Evolutionary conservation across 768 basidiomycete genomes (phyloP).

Genomic region (Boletus rubescentipes): DNA sequence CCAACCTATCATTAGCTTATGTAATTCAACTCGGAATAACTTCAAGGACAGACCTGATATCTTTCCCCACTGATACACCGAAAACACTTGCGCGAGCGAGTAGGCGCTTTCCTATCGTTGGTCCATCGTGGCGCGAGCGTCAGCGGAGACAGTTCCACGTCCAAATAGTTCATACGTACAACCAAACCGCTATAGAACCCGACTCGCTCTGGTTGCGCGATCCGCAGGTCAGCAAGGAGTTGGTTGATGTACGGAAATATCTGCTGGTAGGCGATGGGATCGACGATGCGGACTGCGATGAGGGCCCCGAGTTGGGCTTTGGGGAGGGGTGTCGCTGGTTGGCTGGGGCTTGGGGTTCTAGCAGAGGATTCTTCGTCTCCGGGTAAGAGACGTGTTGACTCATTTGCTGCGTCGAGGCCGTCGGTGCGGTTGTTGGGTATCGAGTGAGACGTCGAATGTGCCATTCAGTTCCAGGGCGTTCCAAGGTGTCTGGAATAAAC

Average conservation of each 20-base stretch:
- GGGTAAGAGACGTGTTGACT: constrained; percentile 16
- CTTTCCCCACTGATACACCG: constrained; percentile 61
- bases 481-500: not conserved
- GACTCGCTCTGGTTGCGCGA: constrained; percentile 55
- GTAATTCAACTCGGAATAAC: not conserved
- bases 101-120: constrained; percentile 58
- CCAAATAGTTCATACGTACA: constrained; percentile 33
- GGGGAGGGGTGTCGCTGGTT: constrained; percentile 32
- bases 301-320: constrained; percentile 44
- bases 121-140: not conserved
- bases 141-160: not conserved
- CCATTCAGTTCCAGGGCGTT: not conserved
- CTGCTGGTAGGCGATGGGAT: constrained; percentile 60
- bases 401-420: not conserved
- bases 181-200: constrained; percentile 69
- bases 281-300: constrained; percentile 49
- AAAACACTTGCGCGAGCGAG: constrained; percentile 56
- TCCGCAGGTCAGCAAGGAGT: constrained; percentile 51
- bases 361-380: constrained; percentile 10
- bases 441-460: not conserved
- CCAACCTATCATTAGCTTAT: not conserved
- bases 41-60: constrained; percentile 45
- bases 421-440: not conserved
- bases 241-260: constrained; percentile 69
- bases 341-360: not conserved